Evolutionary conservation across 352 stramenopile species (phyloP), one percentile per base, ranked within the genome.

Genomic region (Pythium rhizo-oryzae): DNA sequence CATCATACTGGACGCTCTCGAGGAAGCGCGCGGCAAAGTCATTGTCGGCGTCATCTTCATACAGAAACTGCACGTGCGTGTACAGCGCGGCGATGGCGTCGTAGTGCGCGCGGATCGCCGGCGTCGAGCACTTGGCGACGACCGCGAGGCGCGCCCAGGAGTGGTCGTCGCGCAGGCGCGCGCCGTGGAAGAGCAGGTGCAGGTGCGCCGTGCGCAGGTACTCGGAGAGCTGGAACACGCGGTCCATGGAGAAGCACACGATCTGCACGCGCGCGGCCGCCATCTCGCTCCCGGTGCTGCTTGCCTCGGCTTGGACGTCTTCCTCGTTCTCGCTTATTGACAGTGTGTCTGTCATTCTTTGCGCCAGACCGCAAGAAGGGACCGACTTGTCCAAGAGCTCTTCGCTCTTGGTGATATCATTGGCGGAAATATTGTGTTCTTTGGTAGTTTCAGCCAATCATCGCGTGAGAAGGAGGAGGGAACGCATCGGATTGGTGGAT

Each of bases 231-330:
- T 89, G 81, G 58, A 87, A 89, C n/a, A 81, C 69, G 30, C 81
- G 69, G 66, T 89, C 81, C 73, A 86, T 89, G 1, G 81, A 89
- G 76, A 86, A 89, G 73, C 77, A 87, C 23, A 89, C 65, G 44
- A 89, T 67, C 46, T 81, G 76, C 33, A 87, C 71, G 63, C 69
- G 59, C 35, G 68, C 33, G 33, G 56, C 21, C 47, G 69, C 46
- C 62, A 70, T 47, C 41, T 47, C 9, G n/a, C n/a, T n/a, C n/a
- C n/a, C n/a, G n/a, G n/a, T n/a, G n/a, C 41, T 47, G 41, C 41
- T 3, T 47, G 15, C 37, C 8, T 12, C 37, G 28, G 28, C 28
- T 33, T 70, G 49, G 59, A 56, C 33, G 25, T 67, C 9, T 4
- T 19, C 3, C 39, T 41, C 33, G 23, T 30, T 49, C 49, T 60